These are phyloP conservation scores for Tulasnella sp. DNA, from an alignment of 768 basidiomycete species.

Conservation along the genomic window DNA sequence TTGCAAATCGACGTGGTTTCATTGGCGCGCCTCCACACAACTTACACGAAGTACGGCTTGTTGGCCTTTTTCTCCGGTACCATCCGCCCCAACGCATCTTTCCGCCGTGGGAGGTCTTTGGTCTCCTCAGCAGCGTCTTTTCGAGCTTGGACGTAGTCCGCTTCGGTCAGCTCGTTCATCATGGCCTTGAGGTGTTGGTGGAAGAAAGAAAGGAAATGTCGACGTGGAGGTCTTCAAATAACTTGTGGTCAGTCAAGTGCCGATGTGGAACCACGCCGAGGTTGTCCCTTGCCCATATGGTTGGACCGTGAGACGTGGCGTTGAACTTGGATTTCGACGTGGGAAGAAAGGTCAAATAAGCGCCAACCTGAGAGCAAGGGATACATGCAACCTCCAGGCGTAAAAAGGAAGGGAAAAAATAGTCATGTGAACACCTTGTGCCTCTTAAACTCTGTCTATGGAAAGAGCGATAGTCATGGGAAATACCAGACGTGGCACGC, in stretches of 20 bases:
- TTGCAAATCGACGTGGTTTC: slow-evolving; percentile 21
- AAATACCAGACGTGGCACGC: too few species aligned
- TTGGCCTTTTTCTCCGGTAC: slow-evolving; percentile 85
- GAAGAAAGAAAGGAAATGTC: neutral
- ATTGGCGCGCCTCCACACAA: slow-evolving; percentile 37
- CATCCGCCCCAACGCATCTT: slow-evolving; percentile 64
- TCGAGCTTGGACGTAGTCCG: slow-evolving; percentile 21
- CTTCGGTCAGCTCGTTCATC: slow-evolving; percentile 18
- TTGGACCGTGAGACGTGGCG: neutral
- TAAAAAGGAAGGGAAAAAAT: too few species aligned
- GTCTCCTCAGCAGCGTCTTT: slow-evolving; percentile 27
- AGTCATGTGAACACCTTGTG: too few species aligned
- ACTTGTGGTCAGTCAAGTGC: neutral
- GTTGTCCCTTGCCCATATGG: slow-evolving; percentile 9
- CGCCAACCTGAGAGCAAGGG: too few species aligned
- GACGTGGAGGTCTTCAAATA: slow-evolving; percentile 1
- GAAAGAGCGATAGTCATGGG: too few species aligned
- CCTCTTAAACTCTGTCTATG: too few species aligned
- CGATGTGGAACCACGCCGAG: slow-evolving; percentile 1
- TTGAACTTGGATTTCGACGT: neutral
- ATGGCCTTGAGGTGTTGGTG: slow-evolving; percentile 1
- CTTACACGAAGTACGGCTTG: slow-evolving; percentile 79
- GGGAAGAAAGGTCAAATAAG: neutral
- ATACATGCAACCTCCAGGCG: too few species aligned
- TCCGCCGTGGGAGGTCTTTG: slow-evolving; percentile 35